A percentile compares a stretch with the other conserved stretches of the same genome.
Conservation (phyloP, 345 rosid genomes). For the Pelargonium nanum region DNA sequence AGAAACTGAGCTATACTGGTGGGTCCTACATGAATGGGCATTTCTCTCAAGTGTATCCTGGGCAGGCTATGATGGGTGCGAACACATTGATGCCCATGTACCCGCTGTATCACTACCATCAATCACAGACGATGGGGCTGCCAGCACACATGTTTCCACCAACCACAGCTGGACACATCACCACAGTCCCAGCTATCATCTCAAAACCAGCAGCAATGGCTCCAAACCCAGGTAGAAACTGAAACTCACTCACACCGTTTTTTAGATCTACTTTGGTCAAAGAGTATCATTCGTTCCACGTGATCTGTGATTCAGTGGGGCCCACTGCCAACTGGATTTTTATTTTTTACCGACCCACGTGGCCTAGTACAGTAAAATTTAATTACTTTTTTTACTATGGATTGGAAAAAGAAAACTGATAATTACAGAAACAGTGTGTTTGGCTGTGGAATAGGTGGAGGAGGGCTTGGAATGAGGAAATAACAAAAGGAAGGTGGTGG, state of each 20-base stretch:
- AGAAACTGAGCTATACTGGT: conserved; percentile 63
- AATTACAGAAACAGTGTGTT: not conserved
- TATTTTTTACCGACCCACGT: no score
- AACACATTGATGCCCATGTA: conserved; percentile 76
- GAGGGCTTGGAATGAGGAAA: not conserved
- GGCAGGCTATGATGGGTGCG: conserved; percentile 56
- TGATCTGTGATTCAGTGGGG: no score
- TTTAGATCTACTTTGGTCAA: no score
- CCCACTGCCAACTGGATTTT: no score
- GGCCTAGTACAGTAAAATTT: no score
- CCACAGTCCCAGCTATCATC: conserved; percentile 31
- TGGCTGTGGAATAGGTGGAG: not conserved
- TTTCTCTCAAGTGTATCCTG: conserved; percentile 55
- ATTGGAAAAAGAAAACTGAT: no score
- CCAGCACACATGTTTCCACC: conserved; percentile 54
- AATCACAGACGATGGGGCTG: conserved; percentile 63
- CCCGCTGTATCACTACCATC: conserved; percentile 63
- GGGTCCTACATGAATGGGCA: conserved; percentile 71
- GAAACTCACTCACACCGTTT: not conserved
- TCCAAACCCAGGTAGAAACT: conserved; percentile 43
- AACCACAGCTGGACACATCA: conserved; percentile 30
- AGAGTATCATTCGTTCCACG: no score
- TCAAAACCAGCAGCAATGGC: conserved; percentile 50
- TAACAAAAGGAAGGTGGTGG: not conserved
- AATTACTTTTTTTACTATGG: no score